phyloP scores from a whole-genome alignment of 495 filamentous ascomycete species.

The Chaetomium fimeti region DNA sequence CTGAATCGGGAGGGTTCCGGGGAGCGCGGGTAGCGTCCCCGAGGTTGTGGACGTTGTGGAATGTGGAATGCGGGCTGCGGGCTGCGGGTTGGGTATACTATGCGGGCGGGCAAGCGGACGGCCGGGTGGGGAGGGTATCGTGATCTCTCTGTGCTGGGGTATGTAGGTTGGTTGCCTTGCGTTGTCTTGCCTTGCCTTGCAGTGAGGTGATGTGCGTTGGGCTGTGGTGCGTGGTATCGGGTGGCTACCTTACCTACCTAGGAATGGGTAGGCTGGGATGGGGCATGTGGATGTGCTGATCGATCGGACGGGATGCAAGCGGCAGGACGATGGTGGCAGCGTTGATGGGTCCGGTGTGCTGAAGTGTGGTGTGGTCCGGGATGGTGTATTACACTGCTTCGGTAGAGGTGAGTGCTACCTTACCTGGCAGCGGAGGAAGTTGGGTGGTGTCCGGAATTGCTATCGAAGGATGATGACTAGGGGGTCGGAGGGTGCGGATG shows the following conservation, averaged over 20 bases:
- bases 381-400: neutral
- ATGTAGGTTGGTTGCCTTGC: neutral
- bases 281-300: neutral
- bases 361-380: neutral
- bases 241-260: neutral
- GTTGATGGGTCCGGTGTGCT: neutral
- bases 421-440: neutral
- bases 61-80: neutral
- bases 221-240: neutral
- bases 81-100: neutral
- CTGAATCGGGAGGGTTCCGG: conserved; percentile 6
- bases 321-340: no score
- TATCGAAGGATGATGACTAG: neutral
- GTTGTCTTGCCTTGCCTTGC: neutral
- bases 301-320: neutral
- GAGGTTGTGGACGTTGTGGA: neutral
- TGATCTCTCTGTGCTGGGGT: neutral
- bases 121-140: no score
- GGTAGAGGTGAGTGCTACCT: neutral
- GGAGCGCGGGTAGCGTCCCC: neutral
- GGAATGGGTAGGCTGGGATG: neutral
- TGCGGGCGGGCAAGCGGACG: neutral
- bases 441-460: neutral
- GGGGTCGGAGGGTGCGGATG: no score
- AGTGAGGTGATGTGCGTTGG: neutral